A percentile compares a stretch with the other conserved stretches of the same genome.
Conservation (phyloP, 495 filamentous ascomycete species). For the Neurospora sp. region DNA sequence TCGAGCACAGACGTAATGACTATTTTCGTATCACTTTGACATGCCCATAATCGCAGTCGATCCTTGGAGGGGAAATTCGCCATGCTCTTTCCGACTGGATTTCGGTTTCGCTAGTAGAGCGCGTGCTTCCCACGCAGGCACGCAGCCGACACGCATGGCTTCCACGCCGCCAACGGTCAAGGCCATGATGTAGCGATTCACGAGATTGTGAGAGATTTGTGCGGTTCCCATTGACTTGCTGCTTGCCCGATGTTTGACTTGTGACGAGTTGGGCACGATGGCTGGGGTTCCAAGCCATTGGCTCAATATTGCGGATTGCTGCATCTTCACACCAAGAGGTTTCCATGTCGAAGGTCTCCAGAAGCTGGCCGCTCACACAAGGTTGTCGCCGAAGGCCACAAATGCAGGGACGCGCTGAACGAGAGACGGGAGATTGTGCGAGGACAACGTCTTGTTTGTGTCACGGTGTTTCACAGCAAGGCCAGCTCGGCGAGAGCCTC, state of each 20-base stretch:
- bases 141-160: neutral
- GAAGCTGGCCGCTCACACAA: conserved; percentile 7
- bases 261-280: conserved; percentile 6
- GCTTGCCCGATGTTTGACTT: conserved; percentile 13
- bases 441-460: conserved; percentile 5
- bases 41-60: neutral
- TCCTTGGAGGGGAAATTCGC: neutral
- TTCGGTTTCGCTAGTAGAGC: neutral
- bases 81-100: neutral
- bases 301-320: conserved; percentile 15
- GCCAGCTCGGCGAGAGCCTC: neutral
- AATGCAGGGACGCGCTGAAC: conserved; percentile 8
- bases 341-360: conserved; percentile 11
- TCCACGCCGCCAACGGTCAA: neutral
- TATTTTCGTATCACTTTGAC: neutral
- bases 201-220: neutral
- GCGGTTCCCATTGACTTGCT: neutral
- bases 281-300: conserved; percentile 11
- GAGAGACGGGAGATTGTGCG: conserved; percentile 3
- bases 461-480: neutral
- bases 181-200: neutral
- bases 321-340: conserved; percentile 10
- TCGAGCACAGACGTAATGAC: neutral
- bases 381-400: conserved; percentile 5
- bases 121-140: neutral